phyloP scores from a whole-genome alignment of 164 flowering plant genomes.

The Paratinospora sagittata region DNA sequence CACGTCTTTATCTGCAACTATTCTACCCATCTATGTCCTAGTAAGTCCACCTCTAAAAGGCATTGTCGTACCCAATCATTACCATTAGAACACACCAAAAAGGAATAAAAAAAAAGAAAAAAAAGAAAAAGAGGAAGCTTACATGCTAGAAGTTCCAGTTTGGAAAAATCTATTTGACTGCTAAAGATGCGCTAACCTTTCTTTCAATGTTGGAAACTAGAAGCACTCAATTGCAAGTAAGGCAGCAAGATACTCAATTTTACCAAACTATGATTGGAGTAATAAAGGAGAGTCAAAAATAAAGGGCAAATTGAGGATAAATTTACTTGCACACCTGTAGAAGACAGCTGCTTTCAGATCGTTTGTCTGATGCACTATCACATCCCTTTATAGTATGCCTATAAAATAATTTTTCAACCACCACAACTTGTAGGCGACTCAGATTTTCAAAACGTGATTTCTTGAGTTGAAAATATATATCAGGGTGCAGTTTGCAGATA shows the following conservation, averaged over 20 bases:
- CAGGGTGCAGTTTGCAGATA: slow-evolving; percentile 44
- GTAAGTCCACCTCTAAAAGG: too few species aligned
- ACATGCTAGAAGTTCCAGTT: too few species aligned
- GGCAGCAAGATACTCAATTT: neutral
- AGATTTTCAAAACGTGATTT: slow-evolving; percentile 38
- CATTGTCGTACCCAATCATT: too few species aligned
- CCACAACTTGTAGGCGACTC: slow-evolving; percentile 41
- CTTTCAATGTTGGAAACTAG: too few species aligned
- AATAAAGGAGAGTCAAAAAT: neutral
- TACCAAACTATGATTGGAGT: neutral
- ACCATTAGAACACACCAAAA: too few species aligned
- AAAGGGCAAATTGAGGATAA: neutral
- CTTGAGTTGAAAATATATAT: slow-evolving; percentile 50
- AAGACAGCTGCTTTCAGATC: slow-evolving; percentile 56
- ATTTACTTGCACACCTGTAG: slow-evolving; percentile 47
- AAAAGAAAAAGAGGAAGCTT: too few species aligned
- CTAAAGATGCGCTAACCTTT: too few species aligned
- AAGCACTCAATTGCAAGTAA: too few species aligned
- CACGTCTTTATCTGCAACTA: too few species aligned
- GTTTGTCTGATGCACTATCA: slow-evolving; percentile 43
- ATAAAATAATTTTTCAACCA: slow-evolving; percentile 64
- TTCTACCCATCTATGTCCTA: too few species aligned
- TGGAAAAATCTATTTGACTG: too few species aligned
- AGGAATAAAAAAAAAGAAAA: too few species aligned
- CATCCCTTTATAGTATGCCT: slow-evolving; percentile 49